Percentiles rank a stretch among this genome's conserved stretches.
Evolutionary conservation across 1,284 basidiomycete genomes (phyloP).

Genomic region (Stereum hirsutum): DNA sequence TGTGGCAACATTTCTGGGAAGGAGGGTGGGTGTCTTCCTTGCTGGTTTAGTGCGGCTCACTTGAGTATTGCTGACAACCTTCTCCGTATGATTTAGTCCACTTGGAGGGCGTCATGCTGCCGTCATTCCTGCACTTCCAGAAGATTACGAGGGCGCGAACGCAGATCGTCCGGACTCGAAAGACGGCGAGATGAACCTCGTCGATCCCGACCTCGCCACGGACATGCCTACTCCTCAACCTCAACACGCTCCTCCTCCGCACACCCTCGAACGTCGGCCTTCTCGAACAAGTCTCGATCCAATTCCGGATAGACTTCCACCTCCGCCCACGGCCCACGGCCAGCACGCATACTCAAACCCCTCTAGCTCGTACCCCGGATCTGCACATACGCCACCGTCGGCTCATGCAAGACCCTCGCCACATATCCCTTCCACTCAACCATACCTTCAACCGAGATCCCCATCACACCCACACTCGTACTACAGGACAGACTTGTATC

Average conservation of each 20-base stretch:
- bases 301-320: background rate
- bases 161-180: constrained; percentile 2
- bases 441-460: background rate
- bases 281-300: no score
- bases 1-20: constrained; percentile 75
- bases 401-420: background rate
- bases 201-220: constrained; percentile 7
- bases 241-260: no score
- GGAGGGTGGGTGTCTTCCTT: constrained; percentile 52
- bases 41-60: constrained; percentile 2
- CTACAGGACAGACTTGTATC: background rate
- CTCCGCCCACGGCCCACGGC: constrained; percentile 5
- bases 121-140: constrained; percentile 66
- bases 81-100: constrained; percentile 29
- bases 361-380: no score
- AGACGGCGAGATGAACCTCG: background rate
- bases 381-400: background rate
- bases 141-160: constrained; percentile 43
- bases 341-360: constrained; percentile 6
- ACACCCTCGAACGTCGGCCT: no score
- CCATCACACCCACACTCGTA: constrained; percentile 1
- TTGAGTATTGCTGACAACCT: constrained; percentile 7
- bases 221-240: background rate
- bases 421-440: background rate
- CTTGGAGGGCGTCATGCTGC: constrained; percentile 71